phyloP scores from a whole-genome alignment of 2,329 filamentous ascomycete genomes.

The Penicillium sp. region DNA sequence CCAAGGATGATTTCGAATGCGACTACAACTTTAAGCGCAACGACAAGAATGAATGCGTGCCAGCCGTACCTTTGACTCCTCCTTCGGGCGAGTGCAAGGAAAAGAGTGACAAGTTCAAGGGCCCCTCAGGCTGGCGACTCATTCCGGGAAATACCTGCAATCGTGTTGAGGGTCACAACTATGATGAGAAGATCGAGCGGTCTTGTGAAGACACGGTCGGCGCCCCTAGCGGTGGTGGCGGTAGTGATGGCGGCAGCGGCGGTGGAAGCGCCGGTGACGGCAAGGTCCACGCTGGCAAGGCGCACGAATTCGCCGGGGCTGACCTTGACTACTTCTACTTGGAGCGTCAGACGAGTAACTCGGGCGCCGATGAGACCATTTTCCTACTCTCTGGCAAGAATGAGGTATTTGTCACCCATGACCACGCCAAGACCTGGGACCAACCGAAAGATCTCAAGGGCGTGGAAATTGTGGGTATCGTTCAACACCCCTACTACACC shows the following conservation, averaged over 20 bases:
- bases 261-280: slow-evolving; percentile 57
- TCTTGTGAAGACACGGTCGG: slow-evolving; percentile 63
- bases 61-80: slow-evolving; percentile 54
- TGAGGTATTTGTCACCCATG: slow-evolving; percentile 66
- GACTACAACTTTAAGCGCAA: slow-evolving; percentile 80
- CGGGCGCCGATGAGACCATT: slow-evolving; percentile 65
- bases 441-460: slow-evolving; percentile 55
- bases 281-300: slow-evolving; percentile 56
- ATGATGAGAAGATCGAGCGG: slow-evolving; percentile 67
- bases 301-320: slow-evolving; percentile 55
- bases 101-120: slow-evolving; percentile 67
- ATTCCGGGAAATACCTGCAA: slow-evolving; percentile 79
- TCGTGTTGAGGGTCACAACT: slow-evolving; percentile 54
- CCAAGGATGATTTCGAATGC: slow-evolving; percentile 84
- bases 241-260: slow-evolving; percentile 48
- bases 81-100: slow-evolving; percentile 71
- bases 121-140: slow-evolving; percentile 82
- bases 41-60: slow-evolving; percentile 61
- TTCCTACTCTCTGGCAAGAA: slow-evolving; percentile 55
- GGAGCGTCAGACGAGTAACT: slow-evolving; percentile 63
- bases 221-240: slow-evolving; percentile 49
- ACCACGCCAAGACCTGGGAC: slow-evolving; percentile 87
- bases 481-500: slow-evolving; percentile 73
- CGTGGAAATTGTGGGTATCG: slow-evolving; percentile 63
- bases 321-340: slow-evolving; percentile 65